Percentiles rank a stretch among this genome's conserved stretches.
These are phyloP conservation scores for Cercospora berteroae DNA, from an alignment of 2,329 filamentous ascomycete species.

Conservation along the genomic window DNA sequence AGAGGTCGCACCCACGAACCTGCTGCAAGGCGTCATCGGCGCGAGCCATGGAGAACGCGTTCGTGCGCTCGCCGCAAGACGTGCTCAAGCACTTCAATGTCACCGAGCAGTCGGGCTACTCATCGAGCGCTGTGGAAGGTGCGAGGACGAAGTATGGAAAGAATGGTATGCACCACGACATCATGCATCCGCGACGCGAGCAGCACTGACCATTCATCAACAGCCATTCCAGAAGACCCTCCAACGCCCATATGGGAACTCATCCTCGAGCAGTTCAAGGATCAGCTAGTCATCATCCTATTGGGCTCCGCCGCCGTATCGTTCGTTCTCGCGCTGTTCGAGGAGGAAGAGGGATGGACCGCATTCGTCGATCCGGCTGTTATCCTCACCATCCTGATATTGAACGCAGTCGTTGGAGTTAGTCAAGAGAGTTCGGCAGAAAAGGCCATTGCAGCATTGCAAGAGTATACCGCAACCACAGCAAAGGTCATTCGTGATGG, in stretches of 20 bases:
- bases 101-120: conserved; percentile 36
- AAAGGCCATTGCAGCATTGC: conserved; percentile 94
- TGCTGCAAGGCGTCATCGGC: conserved; percentile 7
- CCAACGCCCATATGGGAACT: conserved; percentile 95
- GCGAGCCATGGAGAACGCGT: conserved; percentile 40
- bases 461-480: conserved; percentile 98
- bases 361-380: conserved; percentile 96
- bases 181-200: not conserved
- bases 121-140: conserved; percentile 32
- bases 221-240: conserved; percentile 80
- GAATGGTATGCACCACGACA: conserved; percentile 34
- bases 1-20: not conserved
- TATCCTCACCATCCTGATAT: conserved; percentile 92
- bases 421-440: conserved; percentile 98
- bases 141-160: conserved; percentile 38
- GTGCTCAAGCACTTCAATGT: conserved; percentile 41
- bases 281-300: conserved; percentile 94
- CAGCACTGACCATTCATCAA: conserved; percentile 19
- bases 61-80: conserved; percentile 35
- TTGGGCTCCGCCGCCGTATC: conserved; percentile 90
- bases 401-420: conserved; percentile 95
- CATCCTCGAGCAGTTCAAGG: conserved; percentile 97
- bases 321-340: conserved; percentile 88
- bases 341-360: conserved; percentile 90
- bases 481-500: conserved; percentile 90